Evolutionary conservation across 73 alveolate species (phyloP).

Genomic region (Urostyla sp.): DNA sequence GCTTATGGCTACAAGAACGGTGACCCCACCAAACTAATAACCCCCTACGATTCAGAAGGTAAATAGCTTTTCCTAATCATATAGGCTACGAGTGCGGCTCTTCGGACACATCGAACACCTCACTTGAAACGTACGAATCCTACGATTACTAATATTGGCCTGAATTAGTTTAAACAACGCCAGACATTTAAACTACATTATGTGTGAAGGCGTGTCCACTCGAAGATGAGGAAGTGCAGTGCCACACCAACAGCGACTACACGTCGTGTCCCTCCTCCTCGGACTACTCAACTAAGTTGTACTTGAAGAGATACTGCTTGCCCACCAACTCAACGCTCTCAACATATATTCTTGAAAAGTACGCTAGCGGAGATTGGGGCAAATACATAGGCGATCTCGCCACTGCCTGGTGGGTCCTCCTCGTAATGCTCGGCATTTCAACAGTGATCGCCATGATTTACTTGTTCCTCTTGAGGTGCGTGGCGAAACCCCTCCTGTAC

Average conservation of each 20-base stretch:
- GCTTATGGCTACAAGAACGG: slow-evolving; percentile 88
- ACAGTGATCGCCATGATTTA: slow-evolving; percentile 56
- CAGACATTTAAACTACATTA: slow-evolving; percentile 34
- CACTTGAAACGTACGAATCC: background rate
- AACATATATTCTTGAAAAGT: slow-evolving; percentile 3
- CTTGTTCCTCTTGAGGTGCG: slow-evolving; percentile 61
- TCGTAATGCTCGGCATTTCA: slow-evolving; percentile 58
- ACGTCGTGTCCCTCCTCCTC: slow-evolving; percentile 44
- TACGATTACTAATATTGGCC: slow-evolving; percentile 22
- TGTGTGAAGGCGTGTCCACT: slow-evolving; percentile 59
- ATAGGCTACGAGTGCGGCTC: slow-evolving; percentile 39
- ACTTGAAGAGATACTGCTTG: slow-evolving; percentile 20
- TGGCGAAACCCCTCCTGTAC: slow-evolving; percentile 70
- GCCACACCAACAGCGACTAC: slow-evolving; percentile 10
- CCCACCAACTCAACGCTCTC: background rate
- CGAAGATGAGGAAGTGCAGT: background rate
- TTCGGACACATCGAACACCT: too few species aligned
- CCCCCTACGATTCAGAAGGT: slow-evolving; percentile 65
- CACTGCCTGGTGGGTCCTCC: slow-evolving; percentile 69
- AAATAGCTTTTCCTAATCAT: background rate
- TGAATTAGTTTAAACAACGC: background rate
- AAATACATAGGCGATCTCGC: slow-evolving; percentile 68
- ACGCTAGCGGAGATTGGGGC: slow-evolving; percentile 24
- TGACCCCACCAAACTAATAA: slow-evolving; percentile 76
- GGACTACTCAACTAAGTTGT: slow-evolving; percentile 11